These are phyloP conservation scores for Fonsecaea monophora DNA, from an alignment of 2,329 filamentous ascomycete species.

Conservation along the genomic window DNA sequence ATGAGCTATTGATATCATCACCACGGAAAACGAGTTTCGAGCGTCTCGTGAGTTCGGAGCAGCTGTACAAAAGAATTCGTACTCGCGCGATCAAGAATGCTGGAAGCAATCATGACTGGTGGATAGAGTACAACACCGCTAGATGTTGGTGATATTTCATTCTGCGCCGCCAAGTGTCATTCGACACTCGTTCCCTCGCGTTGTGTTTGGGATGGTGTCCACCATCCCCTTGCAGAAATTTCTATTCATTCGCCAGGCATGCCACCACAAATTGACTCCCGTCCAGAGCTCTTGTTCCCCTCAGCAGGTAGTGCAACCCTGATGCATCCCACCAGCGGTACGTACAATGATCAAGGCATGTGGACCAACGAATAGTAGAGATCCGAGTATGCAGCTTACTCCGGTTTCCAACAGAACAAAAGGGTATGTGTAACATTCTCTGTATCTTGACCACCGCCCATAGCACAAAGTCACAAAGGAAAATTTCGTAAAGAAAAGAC, in stretches of 20 bases:
- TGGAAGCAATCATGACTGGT: neutral
- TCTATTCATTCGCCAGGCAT: conserved; percentile 1
- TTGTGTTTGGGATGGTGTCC: neutral
- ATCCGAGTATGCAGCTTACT: neutral
- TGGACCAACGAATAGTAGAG: neutral
- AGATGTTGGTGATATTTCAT: neutral
- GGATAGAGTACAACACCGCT: neutral
- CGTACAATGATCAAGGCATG: neutral
- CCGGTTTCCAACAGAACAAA: neutral
- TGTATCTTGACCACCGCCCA: conserved; percentile 4
- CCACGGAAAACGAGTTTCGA: neutral
- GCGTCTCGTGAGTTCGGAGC: neutral
- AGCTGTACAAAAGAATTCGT: neutral
- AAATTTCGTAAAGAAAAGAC: neutral
- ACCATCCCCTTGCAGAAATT: neutral
- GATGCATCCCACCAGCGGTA: neutral
- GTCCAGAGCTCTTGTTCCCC: neutral
- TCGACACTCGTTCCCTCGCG: neutral
- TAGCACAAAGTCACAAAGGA: neutral
- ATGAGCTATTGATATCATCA: neutral
- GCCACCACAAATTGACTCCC: neutral
- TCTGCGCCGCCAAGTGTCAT: neutral
- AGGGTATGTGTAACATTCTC: conserved; percentile 11
- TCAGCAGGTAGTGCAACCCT: neutral
- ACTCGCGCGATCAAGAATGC: neutral